Base-by-base conservation (phyloP, 805 yeast species). In the Tetrapisispora taiwanensis region DNA sequence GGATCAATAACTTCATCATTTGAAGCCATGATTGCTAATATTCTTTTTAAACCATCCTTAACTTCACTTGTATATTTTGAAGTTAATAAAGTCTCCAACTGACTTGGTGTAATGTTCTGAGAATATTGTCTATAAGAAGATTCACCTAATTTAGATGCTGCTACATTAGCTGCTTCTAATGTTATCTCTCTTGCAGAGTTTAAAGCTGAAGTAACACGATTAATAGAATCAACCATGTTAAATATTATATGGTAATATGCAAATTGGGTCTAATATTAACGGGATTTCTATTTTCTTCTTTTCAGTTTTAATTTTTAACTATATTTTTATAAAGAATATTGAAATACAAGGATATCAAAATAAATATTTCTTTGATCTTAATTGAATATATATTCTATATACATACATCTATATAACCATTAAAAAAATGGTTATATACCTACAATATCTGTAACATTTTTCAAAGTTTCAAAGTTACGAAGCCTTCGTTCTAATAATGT, bases 161-260 rank as follows among this genome's bases (percentile, higher is more conserved):
- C 92, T 10, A 84, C 77, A 1, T 80, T 82, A 1, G 94, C 92
- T 1, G 94, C 94, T 52, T 84, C 92, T 41, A 84, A 69, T 3
- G 95, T 83, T 52, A 85, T 62, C 50, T 80, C 88, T 50, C 78
- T 74, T 1, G 95, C 95, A 22, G 87, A 77, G 64, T 84, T 94
- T 44, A 87, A 68, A 64, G 85, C 78, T 14, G 84, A 77, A 19
- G 88, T 73, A 53, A 85, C 67, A 47, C 75, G 73, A 10, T 79
- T 68, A 35, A 82, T 66, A 3, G 86, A 75, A 45, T 74, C 80
- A 3, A 74, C 71, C 81, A 75, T 76, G 1, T 18, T 12, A 24
- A 9, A n/a, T 12, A 19, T 7, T 28, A 6, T 28, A 7, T 7
- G 30, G 5, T 28, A 28, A 28, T 7, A 7, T 28, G 10, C 5